phyloP scores from a whole-genome alignment of 2,329 filamentous ascomycete species.

The Fusarium cyanostomum region DNA sequence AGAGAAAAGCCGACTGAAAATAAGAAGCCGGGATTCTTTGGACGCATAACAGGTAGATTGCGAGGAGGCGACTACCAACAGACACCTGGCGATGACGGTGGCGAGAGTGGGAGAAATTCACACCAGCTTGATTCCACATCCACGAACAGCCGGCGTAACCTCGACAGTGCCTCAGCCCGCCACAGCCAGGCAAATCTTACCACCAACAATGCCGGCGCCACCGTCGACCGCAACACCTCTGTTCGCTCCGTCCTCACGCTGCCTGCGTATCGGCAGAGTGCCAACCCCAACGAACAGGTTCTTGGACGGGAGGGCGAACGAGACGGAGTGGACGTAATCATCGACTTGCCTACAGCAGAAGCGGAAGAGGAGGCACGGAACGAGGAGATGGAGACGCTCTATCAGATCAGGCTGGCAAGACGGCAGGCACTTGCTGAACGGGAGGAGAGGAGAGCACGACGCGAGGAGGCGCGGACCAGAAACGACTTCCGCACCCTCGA shows the following conservation, averaged over 20 bases:
- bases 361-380: conserved; percentile 83
- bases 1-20: conserved; percentile 13
- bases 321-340: conserved; percentile 87
- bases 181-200: conserved; percentile 16
- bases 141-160: conserved; percentile 23
- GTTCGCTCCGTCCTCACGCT: conserved; percentile 94
- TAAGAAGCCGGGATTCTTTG: conserved; percentile 36
- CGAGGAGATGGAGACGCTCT: conserved; percentile 91
- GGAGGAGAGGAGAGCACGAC: conserved; percentile 75
- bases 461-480: conserved; percentile 75
- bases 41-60: conserved; percentile 25
- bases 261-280: conserved; percentile 80
- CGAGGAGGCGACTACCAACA: conserved; percentile 44
- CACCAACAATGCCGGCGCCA: conserved; percentile 45
- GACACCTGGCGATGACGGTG: conserved; percentile 45
- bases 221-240: conserved; percentile 83
- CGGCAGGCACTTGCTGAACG: conserved; percentile 79
- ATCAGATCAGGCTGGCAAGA: conserved; percentile 84
- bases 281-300: conserved; percentile 80
- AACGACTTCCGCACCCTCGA: conserved; percentile 77
- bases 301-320: conserved; percentile 90
- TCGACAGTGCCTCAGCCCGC: conserved; percentile 20
- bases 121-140: conserved; percentile 41
- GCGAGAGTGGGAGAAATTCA: conserved; percentile 33
- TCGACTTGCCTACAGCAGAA: conserved; percentile 84